A percentile compares a stretch with the other conserved stretches of the same genome.
Evolutionary conservation across 352 stramenopile species (phyloP).

Genomic region (Phytophthora agathidicida): DNA sequence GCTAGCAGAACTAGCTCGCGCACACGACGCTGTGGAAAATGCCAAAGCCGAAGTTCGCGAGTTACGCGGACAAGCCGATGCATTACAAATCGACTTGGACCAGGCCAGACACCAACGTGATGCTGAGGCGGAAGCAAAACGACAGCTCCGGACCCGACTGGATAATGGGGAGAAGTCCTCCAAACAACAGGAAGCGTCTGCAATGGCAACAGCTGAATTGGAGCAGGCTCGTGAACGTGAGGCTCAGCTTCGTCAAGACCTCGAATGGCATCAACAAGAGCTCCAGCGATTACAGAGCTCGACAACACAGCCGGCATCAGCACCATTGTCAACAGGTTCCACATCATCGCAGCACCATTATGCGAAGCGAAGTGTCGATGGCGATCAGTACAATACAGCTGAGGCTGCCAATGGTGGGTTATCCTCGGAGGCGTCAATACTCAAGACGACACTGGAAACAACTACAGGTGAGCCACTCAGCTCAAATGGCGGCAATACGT

Average conservation of each 20-base stretch:
- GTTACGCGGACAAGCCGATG: constrained; percentile 42
- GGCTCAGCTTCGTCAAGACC: constrained; percentile 53
- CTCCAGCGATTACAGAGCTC: constrained; percentile 49
- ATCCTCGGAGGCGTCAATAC: constrained; percentile 60
- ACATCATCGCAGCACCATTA: constrained; percentile 32
- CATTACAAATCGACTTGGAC: constrained; percentile 55
- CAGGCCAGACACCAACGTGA: constrained; percentile 51
- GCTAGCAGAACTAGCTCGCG: constrained; percentile 36
- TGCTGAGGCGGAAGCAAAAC: constrained; percentile 40
- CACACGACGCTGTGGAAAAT: constrained; percentile 40
- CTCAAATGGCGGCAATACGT: constrained; percentile 44
- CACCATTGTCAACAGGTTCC: constrained; percentile 25
- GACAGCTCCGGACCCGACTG: constrained; percentile 43
- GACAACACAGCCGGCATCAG: background rate
- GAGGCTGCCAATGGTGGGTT: constrained; percentile 9
- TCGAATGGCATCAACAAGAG: constrained; percentile 70
- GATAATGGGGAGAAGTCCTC: constrained; percentile 11
- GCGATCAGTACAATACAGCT: constrained; percentile 16
- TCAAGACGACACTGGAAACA: constrained; percentile 61
- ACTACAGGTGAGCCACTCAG: constrained; percentile 33
- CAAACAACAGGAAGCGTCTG: constrained; percentile 17
- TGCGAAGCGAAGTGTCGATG: constrained; percentile 20
- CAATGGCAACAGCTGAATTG: constrained; percentile 35
- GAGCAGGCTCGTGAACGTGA: constrained; percentile 50
- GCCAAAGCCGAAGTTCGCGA: constrained; percentile 44